phyloP scores from a whole-genome alignment of 495 filamentous ascomycete genomes.

The Elasticomyces elasticus region DNA sequence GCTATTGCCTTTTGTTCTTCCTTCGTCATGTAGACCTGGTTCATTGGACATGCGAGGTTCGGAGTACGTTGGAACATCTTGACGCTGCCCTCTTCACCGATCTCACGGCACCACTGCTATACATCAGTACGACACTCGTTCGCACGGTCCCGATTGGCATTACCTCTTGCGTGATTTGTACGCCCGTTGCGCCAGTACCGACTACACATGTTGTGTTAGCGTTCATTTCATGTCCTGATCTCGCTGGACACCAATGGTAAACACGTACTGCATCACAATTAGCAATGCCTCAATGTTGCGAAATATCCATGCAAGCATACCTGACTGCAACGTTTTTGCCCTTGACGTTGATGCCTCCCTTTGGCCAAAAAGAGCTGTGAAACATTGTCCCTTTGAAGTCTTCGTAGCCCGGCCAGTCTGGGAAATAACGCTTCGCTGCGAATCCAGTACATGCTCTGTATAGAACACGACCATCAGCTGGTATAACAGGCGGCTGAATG shows the following conservation, averaged over 20 bases:
- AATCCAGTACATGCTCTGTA: conserved; percentile 35
- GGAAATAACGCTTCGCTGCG: conserved; percentile 32
- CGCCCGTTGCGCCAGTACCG: conserved; percentile 46
- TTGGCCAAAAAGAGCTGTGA: conserved; percentile 47
- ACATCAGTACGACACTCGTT: not conserved
- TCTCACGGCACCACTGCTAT: conserved; percentile 22
- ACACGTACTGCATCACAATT: too few relatives aligned
- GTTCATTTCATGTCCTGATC: too few relatives aligned
- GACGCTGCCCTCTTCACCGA: conserved; percentile 29
- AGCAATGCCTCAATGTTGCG: too few relatives aligned
- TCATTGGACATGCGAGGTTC: conserved; percentile 46
- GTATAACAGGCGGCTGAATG: too few relatives aligned
- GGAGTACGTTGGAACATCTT: conserved; percentile 49
- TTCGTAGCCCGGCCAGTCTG: conserved; percentile 32
- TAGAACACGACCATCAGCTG: conserved; percentile 17
- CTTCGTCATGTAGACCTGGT: conserved; percentile 32
- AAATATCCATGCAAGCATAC: too few relatives aligned
- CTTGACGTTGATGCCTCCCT: conserved; percentile 37
- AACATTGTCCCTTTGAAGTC: conserved; percentile 37
- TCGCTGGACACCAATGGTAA: too few relatives aligned
- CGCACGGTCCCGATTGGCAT: too few relatives aligned
- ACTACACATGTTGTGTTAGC: too few relatives aligned
- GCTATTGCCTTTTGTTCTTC: conserved; percentile 35
- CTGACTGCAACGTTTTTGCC: conserved; percentile 46
- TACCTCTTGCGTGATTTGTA: conserved; percentile 37